Conservation (phyloP, 257 asterid species). For the Solanum etuberosum region DNA sequence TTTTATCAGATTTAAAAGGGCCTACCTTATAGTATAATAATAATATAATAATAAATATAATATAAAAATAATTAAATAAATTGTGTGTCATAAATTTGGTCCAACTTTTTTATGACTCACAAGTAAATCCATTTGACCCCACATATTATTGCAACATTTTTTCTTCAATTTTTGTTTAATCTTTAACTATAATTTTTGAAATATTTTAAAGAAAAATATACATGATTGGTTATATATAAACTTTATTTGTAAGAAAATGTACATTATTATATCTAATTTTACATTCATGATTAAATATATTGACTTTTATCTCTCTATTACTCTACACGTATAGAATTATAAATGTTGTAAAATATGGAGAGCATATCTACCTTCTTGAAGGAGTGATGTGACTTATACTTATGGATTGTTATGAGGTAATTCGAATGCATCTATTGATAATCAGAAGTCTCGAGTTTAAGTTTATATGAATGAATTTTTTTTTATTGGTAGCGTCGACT, state of each 20-base stretch:
- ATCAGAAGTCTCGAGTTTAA: not conserved
- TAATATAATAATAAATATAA: not conserved
- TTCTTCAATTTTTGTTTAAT: too few species aligned
- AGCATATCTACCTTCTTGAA: not conserved
- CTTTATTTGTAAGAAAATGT: not conserved
- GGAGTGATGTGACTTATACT: not conserved
- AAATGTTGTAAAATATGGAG: not conserved
- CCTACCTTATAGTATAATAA: not conserved
- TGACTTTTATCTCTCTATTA: not conserved
- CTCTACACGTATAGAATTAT: not conserved
- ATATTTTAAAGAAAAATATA: not conserved
- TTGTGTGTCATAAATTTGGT: not conserved
- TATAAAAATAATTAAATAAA: not conserved
- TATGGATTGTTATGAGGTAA: not conserved
- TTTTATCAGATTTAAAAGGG: not conserved
- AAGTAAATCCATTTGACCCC: not conserved
- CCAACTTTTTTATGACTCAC: not conserved
- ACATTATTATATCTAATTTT: not conserved
- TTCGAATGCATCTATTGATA: rapidly evolving
- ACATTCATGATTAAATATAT: not conserved
- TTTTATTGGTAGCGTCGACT: too few species aligned
- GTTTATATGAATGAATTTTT: too few species aligned
- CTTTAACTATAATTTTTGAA: not conserved
- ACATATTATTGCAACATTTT: not conserved
- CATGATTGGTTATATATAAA: not conserved